Evolutionary conservation across 2,329 filamentous ascomycete species (phyloP), one percentile per base, ranked within the genome.

Genomic region (Scedosporium minutisporum): DNA sequence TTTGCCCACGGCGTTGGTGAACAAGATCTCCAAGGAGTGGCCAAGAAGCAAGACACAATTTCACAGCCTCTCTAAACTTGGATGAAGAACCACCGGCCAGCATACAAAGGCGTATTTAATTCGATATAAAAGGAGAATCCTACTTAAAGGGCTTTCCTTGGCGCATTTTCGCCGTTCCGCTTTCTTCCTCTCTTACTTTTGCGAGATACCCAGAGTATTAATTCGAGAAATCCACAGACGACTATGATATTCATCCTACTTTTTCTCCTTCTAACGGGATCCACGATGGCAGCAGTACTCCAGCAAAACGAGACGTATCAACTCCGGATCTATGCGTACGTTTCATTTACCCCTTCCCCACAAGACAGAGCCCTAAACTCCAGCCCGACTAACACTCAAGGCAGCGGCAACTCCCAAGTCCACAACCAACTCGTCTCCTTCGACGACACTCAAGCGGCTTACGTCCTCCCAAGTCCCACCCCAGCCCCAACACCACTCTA

Each of bases 231-330:
- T 23, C 2, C 21, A 23, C 18, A 10, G 3, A 23, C 48, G 6
- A 53, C 16, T 18, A 55, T 55, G 51, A 23, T 14, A 23, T 55
- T 27, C 21, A 23, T 55, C 6, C 23, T 23, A 2, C 12, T 25
- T 27, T 27, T 55, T 23, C 51, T 55, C 51, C 41, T 72, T 14
- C 51, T 55, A 27, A 18, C 33, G 18, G 10, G n/a, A 21, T n/a
- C 46, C 60, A 46, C 29, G 25, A 55, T 42, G 18, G 29, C 60
- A 65, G 33, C 69, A 72, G 1, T 66, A 18, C 41, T 60, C 9
- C 38, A 16, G 6, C 16, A 46, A 4, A 25, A 42, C 10, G 12
- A 44, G 41, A 60, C 58, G 1, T 60, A 60, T 21, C 58, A 60
- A 41, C 58, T 60, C 9, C 38, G 58, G 21, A 27, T 60, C 9